Conservation (phyloP, 2,329 filamentous ascomycete genomes). For the Colletotrichum melonis region DNA sequence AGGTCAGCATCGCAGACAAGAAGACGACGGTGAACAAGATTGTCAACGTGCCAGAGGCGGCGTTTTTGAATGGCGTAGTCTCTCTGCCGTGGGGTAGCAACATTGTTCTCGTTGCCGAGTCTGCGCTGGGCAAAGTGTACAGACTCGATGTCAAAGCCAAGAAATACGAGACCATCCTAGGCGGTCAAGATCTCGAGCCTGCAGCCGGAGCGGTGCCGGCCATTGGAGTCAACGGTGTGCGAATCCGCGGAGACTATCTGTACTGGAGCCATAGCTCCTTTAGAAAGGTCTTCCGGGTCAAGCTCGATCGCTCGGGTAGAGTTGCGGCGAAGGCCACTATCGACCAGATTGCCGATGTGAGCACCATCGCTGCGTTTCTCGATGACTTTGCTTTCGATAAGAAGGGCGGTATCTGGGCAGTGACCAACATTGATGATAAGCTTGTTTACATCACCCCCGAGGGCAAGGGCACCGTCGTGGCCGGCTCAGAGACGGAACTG, state of each 20-base stretch:
- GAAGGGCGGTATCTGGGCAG: neutral
- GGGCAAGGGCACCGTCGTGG: neutral
- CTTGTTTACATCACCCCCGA: neutral
- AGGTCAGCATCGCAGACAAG: neutral
- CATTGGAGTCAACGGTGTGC: neutral
- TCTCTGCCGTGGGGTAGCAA: neutral
- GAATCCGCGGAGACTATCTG: neutral
- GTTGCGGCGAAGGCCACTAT: neutral
- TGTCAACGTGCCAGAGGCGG: neutral
- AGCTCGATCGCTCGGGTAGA: neutral
- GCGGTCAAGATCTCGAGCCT: neutral
- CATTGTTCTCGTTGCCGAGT: neutral
- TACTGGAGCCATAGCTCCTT: neutral
- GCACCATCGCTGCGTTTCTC: neutral
- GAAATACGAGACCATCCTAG: neutral
- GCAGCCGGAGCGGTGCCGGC: neutral
- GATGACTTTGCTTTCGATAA: neutral
- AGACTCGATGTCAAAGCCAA: neutral
- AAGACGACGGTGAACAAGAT: neutral
- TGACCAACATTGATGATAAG: neutral
- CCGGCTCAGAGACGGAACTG: neutral
- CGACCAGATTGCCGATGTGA: neutral
- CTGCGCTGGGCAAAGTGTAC: neutral
- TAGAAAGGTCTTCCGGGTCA: neutral
- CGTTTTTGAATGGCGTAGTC: neutral